Percentiles rank a stretch among this genome's conserved stretches.
Evolutionary conservation across 2,329 filamentous ascomycete species (phyloP).

Genomic region (Hansfordia pulvinata): DNA sequence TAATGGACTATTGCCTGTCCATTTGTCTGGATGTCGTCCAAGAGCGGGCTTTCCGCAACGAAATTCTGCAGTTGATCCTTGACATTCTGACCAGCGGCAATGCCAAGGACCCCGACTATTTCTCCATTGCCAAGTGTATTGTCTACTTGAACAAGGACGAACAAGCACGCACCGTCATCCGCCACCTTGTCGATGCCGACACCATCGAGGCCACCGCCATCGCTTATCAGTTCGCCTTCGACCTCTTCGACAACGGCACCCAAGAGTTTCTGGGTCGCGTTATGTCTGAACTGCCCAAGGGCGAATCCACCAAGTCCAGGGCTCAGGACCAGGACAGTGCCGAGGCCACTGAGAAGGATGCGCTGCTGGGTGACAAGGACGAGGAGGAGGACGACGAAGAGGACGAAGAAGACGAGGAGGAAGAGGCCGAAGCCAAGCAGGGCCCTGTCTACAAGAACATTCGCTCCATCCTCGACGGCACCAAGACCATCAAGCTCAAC

Average conservation of each 20-base stretch:
- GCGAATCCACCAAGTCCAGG: slow-evolving; percentile 24
- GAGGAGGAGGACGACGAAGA: slow-evolving; percentile 42
- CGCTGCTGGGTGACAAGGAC: slow-evolving; percentile 30
- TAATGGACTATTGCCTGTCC: slow-evolving; percentile 91
- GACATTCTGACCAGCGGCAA: slow-evolving; percentile 80
- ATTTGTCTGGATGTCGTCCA: slow-evolving; percentile 98
- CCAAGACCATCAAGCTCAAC: slow-evolving; percentile 87
- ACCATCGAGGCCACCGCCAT: slow-evolving; percentile 69
- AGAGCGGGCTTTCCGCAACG: slow-evolving; percentile 68
- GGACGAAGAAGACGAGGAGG: slow-evolving; percentile 34
- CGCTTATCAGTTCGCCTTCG: slow-evolving; percentile 95
- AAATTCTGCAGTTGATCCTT: slow-evolving; percentile 86
- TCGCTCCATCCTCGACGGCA: slow-evolving; percentile 64
- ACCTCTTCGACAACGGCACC: slow-evolving; percentile 95
- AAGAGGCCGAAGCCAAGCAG: slow-evolving; percentile 32
- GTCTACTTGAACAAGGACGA: slow-evolving; percentile 89
- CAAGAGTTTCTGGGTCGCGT: slow-evolving; percentile 93
- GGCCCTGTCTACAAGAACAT: slow-evolving; percentile 49
- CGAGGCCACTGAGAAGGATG: slow-evolving; percentile 28
- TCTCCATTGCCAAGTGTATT: slow-evolving; percentile 94
- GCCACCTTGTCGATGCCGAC: slow-evolving; percentile 65
- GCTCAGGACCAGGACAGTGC: slow-evolving; percentile 35
- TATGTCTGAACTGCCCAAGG: slow-evolving; percentile 60
- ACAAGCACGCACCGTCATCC: slow-evolving; percentile 77
- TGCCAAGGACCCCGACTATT: slow-evolving; percentile 79